Conservation (phyloP, 805 yeast genomes). For the Priceomyces fermenticarens region DNA sequence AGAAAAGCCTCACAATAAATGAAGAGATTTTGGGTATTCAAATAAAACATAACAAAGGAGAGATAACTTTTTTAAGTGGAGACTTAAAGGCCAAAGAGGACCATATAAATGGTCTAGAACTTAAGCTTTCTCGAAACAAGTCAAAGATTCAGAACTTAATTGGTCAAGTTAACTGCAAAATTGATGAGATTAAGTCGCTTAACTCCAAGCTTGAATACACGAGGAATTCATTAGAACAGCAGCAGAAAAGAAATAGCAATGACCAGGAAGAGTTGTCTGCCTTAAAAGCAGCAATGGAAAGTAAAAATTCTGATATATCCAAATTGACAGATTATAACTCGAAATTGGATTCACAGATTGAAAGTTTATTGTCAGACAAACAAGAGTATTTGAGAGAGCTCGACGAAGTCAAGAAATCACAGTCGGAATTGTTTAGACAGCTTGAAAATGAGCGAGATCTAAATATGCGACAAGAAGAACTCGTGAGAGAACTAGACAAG, state of each 20-base stretch:
- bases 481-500: conserved; percentile 22
- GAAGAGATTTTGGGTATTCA: conserved; percentile 23
- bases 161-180: conserved; percentile 4
- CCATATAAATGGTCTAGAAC: conserved; percentile 6
- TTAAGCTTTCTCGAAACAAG: conserved; percentile 5
- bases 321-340: conserved; percentile 9
- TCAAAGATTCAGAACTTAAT: conserved; percentile 5
- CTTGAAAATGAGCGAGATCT: conserved; percentile 12
- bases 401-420: conserved; percentile 5
- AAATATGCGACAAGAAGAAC: conserved; percentile 17
- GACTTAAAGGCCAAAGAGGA: conserved; percentile 15
- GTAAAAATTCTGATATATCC: conserved; percentile 5
- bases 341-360: conserved; percentile 12
- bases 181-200: conserved; percentile 3
- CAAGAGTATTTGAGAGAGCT: conserved; percentile 10
- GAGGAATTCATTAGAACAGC: background rate
- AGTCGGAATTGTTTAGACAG: conserved; percentile 9
- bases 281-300: background rate
- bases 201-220: conserved; percentile 5
- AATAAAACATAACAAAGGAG: conserved; percentile 24
- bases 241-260: background rate
- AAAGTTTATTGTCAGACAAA: conserved; percentile 16
- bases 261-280: background rate
- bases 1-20: conserved; percentile 12
- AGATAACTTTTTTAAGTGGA: conserved; percentile 24